Conservation (phyloP, 495 filamentous ascomycete species). For the Podospora bellae-mahoneyi region DNA sequence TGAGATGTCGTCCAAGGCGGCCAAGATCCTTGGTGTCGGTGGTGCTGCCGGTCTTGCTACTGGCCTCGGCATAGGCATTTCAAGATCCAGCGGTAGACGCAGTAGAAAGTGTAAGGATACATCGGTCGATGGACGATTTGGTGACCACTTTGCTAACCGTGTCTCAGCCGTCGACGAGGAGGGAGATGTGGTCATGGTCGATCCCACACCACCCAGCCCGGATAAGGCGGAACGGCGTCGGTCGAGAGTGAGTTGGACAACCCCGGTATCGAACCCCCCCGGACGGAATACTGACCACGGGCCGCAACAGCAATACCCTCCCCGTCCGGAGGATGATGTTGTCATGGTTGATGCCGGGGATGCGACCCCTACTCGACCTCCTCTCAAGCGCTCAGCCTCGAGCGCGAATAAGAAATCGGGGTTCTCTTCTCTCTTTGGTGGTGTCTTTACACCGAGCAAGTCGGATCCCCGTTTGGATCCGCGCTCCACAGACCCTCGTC, state of each 20-base stretch:
- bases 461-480: conserved; percentile 17
- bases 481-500: conserved; percentile 29
- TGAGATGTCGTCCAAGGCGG: conserved; percentile 52
- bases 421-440: conserved; percentile 43
- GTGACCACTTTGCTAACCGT: conserved; percentile 18
- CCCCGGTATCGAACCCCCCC: neutral
- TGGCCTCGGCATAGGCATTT: conserved; percentile 17
- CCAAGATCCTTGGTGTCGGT: conserved; percentile 49
- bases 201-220: conserved; percentile 33
- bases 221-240: conserved; percentile 44
- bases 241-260: conserved; percentile 38
- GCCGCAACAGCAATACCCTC: conserved; percentile 32
- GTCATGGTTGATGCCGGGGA: conserved; percentile 32
- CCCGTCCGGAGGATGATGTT: conserved; percentile 43
- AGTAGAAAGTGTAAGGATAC: conserved; percentile 34
- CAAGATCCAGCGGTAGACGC: conserved; percentile 39
- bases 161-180: conserved; percentile 34
- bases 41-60: conserved; percentile 11
- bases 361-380: conserved; percentile 32
- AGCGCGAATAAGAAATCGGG: conserved; percentile 34
- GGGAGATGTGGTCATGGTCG: conserved; percentile 45
- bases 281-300: conserved; percentile 23
- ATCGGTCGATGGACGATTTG: conserved; percentile 18
- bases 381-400: conserved; percentile 43
- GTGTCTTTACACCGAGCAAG: conserved; percentile 37